Base-by-base conservation (phyloP, 192 early-diverging fungal genomes). In the Rhizophagus clarus region DNA sequence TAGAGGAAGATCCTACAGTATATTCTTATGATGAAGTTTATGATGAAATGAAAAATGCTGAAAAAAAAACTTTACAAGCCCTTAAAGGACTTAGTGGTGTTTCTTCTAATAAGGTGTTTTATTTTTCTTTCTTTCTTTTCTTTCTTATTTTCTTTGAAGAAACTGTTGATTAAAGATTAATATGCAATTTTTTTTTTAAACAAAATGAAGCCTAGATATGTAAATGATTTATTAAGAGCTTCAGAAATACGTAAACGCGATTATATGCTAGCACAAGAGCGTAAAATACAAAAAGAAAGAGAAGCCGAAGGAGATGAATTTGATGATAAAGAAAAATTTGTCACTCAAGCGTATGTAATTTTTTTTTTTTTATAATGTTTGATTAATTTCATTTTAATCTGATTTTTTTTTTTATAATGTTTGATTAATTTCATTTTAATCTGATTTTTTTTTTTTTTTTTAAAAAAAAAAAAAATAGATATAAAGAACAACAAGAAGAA, bases 11-110 rank as follows among this genome's bases (percentile, higher is more conserved):
- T 81, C 84, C 91, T 40, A 89, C 76, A 63, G 87, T 92, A 9
- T 94, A 90, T 84, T 91, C 93, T 72, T 94, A 94, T 77, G 93
- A 94, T 82, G 91, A 82, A 20, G 89, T 89, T 2, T 94, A 92
- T 82, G 93, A 94, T 73, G 84, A 86, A 31, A 74, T 94, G 37
- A 94, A 94, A 79, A 80, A 77, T 31, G 85, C 73, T 7, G 90
- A 91, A 67, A 82, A 64, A 7, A 81, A 85, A 6, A 82, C 86
- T 70, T 80, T 34, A 73, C 84, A 84, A 75, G 77, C 81, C 34
- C 49, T 80, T 29, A 86, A 91, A 42, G 81, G 87, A 12, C 56
- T 68, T 10, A 56, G 22, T 22, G n/a, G 42, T 4, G 82, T 61
- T 26, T 17, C 24, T 15, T 67, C 31, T 29, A 83, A 90, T 45